Base-by-base conservation (phyloP, 116 monocot genomes). In the Thalassia testudinum region DNA sequence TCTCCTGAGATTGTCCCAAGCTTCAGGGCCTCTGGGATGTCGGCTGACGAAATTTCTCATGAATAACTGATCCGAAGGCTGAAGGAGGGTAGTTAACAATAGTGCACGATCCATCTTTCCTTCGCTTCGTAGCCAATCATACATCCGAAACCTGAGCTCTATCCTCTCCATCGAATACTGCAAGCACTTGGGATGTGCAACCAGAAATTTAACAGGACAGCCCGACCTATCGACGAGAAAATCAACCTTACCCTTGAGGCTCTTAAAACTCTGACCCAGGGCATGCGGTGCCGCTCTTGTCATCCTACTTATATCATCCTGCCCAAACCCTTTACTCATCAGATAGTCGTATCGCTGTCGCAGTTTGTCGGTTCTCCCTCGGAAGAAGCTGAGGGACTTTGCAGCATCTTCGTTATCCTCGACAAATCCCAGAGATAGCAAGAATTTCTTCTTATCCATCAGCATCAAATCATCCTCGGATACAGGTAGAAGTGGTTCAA, bases 311-410 rank as follows among this genome's bases (percentile, higher is more conserved):
- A 84, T 75, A 61, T 75, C 75, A 34, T 62, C 48, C 1, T 62
- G 64, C 5, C 66, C 60, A 1, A 84, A 38, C 43, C 83, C 83
- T 52, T 40, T 42, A 37, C 66, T 56, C 23, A 84, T 66, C 29
- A 84, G 58, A 58, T 65, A 75, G 44, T 75, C 54, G 50, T 65
- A 78, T 17, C 75, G 38, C 6, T 72, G 62, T 61, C 75, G 72
- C 28, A 84, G 75, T 24, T 84, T 75, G 53, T 75, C 66, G 17
- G 75, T 70, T 63, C 75, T 84, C 15, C 78, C 83, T 21, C 78
- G 71, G 25, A 66, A 78, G 2, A 28, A 21, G 1, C 48, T 49
- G 5, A 78, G 59, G 43, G 67, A 75, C 61, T 52, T 67, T 23
- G 58, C 44, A 72, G 78, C 69, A 40, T 78, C 70, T 37, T 69